Evolutionary conservation across 805 yeast genomes (phyloP).

Genomic region (Suhomyces prunicola): DNA sequence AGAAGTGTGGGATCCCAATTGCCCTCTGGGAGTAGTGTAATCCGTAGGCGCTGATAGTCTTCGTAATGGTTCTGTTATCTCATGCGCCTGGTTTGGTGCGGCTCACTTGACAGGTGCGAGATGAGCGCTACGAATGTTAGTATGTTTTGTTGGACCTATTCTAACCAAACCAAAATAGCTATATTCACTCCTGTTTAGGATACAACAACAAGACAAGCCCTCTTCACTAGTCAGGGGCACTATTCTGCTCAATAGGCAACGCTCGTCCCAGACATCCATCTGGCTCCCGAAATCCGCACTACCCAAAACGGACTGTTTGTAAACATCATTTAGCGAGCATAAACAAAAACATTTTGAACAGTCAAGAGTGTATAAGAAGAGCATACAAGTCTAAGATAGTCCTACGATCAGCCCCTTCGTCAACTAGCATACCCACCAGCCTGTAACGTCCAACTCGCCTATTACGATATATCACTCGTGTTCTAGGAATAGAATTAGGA

Average conservation of each 20-base stretch:
- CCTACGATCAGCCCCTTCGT: neutral
- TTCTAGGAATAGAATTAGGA: neutral
- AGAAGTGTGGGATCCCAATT: too few relatives aligned
- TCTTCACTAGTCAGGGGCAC: neutral
- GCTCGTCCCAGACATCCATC: neutral
- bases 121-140: too few relatives aligned
- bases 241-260: neutral
- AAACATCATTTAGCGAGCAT: constrained; percentile 2
- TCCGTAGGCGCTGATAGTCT: too few relatives aligned
- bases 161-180: neutral
- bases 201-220: neutral
- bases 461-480: neutral
- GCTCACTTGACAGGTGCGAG: neutral
- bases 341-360: constrained; percentile 2
- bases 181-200: neutral
- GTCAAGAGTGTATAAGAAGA: neutral
- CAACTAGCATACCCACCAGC: neutral
- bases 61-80: neutral
- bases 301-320: constrained; percentile 1
- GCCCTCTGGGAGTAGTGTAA: too few relatives aligned
- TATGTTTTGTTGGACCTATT: neutral
- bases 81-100: neutral
- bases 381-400: neutral
- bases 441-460: neutral
- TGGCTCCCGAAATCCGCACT: neutral